These are phyloP conservation scores for Diaporthe velutina DNA, from an alignment of 2,329 filamentous ascomycete species.

Conservation along the genomic window DNA sequence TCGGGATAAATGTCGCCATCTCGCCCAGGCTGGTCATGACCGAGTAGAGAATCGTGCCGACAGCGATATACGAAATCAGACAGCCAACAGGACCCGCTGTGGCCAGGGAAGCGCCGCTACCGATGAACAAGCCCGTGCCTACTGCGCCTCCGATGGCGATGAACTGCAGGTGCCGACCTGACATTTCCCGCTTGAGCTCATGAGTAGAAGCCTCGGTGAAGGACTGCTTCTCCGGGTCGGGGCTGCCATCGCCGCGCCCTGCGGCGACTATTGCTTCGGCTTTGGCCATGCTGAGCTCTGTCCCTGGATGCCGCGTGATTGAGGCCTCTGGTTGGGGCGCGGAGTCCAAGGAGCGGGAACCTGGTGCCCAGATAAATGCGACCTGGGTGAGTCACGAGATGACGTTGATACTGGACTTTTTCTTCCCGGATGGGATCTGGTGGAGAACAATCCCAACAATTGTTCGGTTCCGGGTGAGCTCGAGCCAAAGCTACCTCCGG, in stretches of 20 bases:
- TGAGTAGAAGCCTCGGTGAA: conserved; percentile 34
- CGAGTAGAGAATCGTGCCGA: conserved; percentile 80
- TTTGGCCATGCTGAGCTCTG: conserved; percentile 31
- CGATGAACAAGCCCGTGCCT: conserved; percentile 80
- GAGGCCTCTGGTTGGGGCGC: not conserved
- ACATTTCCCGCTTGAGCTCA: conserved; percentile 38
- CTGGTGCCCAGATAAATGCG: not conserved
- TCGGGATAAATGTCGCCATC: conserved; percentile 83
- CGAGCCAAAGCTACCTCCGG: conserved; percentile 10
- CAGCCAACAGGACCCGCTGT: conserved; percentile 75
- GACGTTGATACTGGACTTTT: conserved; percentile 22
- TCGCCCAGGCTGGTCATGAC: conserved; percentile 80
- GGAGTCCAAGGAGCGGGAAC: not conserved
- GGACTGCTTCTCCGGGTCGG: conserved; percentile 39
- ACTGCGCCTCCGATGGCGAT: conserved; percentile 73
- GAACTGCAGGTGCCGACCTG: conserved; percentile 60
- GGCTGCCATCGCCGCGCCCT: conserved; percentile 34
- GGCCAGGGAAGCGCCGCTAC: conserved; percentile 72
- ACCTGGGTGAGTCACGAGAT: conserved; percentile 28
- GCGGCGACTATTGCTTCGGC: conserved; percentile 31
- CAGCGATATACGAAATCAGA: conserved; percentile 76
- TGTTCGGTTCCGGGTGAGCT: not conserved
- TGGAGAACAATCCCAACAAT: conserved; percentile 17
- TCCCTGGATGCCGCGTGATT: not conserved
- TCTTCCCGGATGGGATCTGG: not conserved